These are phyloP conservation scores for Stylonectria norvegica DNA, from an alignment of 2,329 filamentous ascomycete genomes.

Conservation along the genomic window DNA sequence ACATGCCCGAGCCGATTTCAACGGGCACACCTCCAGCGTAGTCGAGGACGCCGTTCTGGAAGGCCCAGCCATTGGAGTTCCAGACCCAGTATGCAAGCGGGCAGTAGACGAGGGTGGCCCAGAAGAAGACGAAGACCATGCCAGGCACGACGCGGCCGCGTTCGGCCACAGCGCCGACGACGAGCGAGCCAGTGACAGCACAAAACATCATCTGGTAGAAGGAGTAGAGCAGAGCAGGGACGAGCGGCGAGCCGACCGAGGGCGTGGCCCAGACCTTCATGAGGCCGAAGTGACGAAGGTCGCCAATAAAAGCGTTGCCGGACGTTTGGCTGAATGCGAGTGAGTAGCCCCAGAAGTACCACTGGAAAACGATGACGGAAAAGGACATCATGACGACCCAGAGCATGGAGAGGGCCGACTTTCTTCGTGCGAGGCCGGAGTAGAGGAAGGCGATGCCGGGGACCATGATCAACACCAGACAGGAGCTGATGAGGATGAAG, in stretches of 20 bases:
- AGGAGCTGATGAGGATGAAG: slow-evolving; percentile 84
- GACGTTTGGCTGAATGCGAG: slow-evolving; percentile 81
- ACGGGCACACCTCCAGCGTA: slow-evolving; percentile 96
- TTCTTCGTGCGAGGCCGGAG: slow-evolving; percentile 93
- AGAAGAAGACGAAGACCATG: slow-evolving; percentile 94
- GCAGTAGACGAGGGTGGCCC: slow-evolving; percentile 97
- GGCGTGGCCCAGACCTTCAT: slow-evolving; percentile 77
- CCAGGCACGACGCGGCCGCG: slow-evolving; percentile 87
- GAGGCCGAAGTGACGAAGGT: slow-evolving; percentile 85
- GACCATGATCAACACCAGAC: slow-evolving; percentile 95
- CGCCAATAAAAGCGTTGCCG: slow-evolving; percentile 87
- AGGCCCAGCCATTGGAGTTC: slow-evolving; percentile 93
- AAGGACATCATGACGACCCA: slow-evolving; percentile 96
- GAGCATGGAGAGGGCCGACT: slow-evolving; percentile 94
- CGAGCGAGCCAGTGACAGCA: slow-evolving; percentile 84
- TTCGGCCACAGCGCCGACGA: slow-evolving; percentile 89
- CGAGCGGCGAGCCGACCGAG: slow-evolving; percentile 82
- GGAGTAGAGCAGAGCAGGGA: slow-evolving; percentile 86
- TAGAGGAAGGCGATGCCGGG: slow-evolving; percentile 97
- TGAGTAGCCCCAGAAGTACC: slow-evolving; percentile 99
- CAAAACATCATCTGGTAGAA: slow-evolving; percentile 99
- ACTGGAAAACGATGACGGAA: slow-evolving; percentile 91
- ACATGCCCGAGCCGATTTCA: slow-evolving; percentile 92
- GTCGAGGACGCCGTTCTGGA: slow-evolving; percentile 86
- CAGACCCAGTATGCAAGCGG: slow-evolving; percentile 95